Percentiles rank a stretch among this genome's conserved stretches.
Evolutionary conservation across 371 early-diverging fungal genomes (phyloP).

Genomic region (Conidiobolus incongruus): DNA sequence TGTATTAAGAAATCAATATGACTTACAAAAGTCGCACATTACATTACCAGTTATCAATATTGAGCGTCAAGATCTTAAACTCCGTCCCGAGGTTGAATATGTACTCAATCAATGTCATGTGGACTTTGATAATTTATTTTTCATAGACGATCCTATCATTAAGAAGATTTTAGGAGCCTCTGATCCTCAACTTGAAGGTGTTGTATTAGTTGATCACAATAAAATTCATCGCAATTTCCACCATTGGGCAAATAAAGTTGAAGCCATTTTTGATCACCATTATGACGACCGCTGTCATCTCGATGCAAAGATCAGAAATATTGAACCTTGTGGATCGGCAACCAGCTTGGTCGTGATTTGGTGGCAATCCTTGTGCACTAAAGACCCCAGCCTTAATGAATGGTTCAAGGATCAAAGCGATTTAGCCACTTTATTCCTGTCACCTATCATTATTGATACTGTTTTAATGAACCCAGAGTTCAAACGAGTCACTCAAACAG

Average conservation of each 20-base stretch:
- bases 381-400: background rate
- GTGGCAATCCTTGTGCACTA: conserved; percentile 7
- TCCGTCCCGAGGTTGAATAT: conserved; percentile 5
- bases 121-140: conserved; percentile 1
- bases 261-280: conserved; percentile 52
- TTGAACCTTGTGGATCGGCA: conserved; percentile 37
- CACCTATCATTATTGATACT: conserved; percentile 49
- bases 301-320: conserved; percentile 15
- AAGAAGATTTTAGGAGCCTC: too few species aligned
- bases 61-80: conserved; percentile 3
- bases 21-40: background rate
- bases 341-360: conserved; percentile 24
- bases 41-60: conserved; percentile 6
- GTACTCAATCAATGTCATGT: conserved; percentile 2
- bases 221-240: conserved; percentile 4
- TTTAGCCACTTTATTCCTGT: conserved; percentile 21
- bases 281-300: conserved; percentile 20
- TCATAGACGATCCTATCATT: conserved; percentile 4
- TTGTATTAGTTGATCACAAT: conserved; percentile 7
- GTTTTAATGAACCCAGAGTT: conserved; percentile 24
- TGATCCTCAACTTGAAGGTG: background rate
- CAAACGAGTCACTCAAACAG: conserved; percentile 24
- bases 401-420: background rate
- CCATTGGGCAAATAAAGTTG: conserved; percentile 11
- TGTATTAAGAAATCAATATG: background rate